Percentiles rank a stretch among this genome's conserved stretches.
These are phyloP conservation scores for Debaryomyces maramus DNA, from an alignment of 805 yeast genomes.

Conservation along the genomic window DNA sequence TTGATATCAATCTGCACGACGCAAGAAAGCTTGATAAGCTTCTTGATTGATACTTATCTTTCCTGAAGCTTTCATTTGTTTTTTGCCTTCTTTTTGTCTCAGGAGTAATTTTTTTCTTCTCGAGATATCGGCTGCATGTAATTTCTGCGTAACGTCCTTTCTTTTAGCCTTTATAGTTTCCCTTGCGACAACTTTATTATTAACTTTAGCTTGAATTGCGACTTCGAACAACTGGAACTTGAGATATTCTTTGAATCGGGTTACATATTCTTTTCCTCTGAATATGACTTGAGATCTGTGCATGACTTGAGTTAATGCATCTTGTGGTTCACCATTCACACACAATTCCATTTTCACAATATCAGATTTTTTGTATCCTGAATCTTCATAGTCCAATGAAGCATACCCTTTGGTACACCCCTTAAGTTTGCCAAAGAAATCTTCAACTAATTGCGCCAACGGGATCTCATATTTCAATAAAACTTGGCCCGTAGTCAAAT, in stretches of 20 bases:
- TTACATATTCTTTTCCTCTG: constrained; percentile 80
- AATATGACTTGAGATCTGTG: constrained; percentile 74
- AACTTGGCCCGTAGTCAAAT: constrained; percentile 78
- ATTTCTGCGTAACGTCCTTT: constrained; percentile 89
- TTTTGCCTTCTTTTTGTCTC: constrained; percentile 93
- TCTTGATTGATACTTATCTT: constrained; percentile 75
- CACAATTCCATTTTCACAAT: constrained; percentile 84
- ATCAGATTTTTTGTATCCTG: constrained; percentile 78
- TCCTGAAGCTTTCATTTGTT: constrained; percentile 76
- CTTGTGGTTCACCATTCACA: constrained; percentile 86
- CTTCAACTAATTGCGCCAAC: constrained; percentile 86
- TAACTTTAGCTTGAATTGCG: constrained; percentile 85
- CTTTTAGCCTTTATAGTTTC: constrained; percentile 92
- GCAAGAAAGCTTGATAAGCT: constrained; percentile 84
- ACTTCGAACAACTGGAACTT: constrained; percentile 88
- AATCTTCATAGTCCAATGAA: constrained; percentile 90
- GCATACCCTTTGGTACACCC: constrained; percentile 92
- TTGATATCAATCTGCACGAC: constrained; percentile 25
- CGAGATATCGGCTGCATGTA: constrained; percentile 91
- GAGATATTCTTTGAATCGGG: constrained; percentile 74
- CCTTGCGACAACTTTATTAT: constrained; percentile 77
- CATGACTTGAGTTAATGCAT: constrained; percentile 89
- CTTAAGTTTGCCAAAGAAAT: constrained; percentile 90
- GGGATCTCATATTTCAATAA: constrained; percentile 79
- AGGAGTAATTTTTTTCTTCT: constrained; percentile 84